Evolutionary conservation across 805 yeast genomes (phyloP), one percentile per base, ranked within the genome.

Genomic region (Diddensiella caesifluorescens): DNA sequence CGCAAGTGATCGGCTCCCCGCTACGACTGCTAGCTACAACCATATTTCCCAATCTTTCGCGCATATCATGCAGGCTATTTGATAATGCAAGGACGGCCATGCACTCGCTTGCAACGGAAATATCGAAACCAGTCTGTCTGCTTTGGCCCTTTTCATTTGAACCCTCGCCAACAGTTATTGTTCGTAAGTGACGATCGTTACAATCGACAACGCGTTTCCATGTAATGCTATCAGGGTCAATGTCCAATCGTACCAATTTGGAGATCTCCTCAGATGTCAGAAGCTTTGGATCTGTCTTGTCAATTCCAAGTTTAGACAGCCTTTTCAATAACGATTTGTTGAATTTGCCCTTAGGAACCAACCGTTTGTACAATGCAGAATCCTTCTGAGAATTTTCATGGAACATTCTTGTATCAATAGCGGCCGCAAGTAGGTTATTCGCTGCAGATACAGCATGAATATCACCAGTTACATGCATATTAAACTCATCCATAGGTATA

Each of bases 401-500:
- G 77, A 90, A 90, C 75, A 89, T 85, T 65, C 97, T 82, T 4
- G 97, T 89, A 67, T 90, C 97, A 46, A 90, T 79, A 27, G 97
- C 97, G 35, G 97, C 97, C 47, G 96, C 95, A 49, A 90, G 72
- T 58, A 90, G 70, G 70, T 90, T 90, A 59, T 86, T 89, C 19
- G 97, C 97, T 46, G 89, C 89, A 38, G 89, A 78, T 44, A 90
- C 88, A 28, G 97, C 97, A 67, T 90, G 97, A 53, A 90, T 90
- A 63, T 90, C 98, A 61, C 97, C 97, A 36, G 97, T 90, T 53
- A 90, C 73, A 65, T 90, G 97, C 85, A 90, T 80, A 70, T 92
- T 90, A 74, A 90, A 90, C 69, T 90, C 97, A 63, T 90, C 97
- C 97, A 90, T 92, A 37, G 98, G 98, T 56, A 90, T 87, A 33